Evolutionary conservation across 2,329 filamentous ascomycete species (phyloP).

Genomic region (Huntiella bhutanensis): DNA sequence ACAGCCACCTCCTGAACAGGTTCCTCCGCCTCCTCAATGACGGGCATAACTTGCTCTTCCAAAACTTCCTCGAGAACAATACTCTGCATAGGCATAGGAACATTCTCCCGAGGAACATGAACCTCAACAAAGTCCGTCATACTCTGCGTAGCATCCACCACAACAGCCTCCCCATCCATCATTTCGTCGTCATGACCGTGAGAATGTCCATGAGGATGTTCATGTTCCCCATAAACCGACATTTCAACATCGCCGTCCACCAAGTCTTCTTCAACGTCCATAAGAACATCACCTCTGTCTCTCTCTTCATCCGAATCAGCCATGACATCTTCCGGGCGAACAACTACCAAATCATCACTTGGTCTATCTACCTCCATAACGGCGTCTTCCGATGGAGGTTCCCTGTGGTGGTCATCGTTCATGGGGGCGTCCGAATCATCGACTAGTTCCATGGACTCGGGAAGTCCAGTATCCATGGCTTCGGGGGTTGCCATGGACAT

Average conservation of each 20-base stretch:
- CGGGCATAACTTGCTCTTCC: neutral
- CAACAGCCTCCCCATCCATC: neutral
- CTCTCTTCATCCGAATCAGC: constrained; percentile 7
- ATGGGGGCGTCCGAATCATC: constrained; percentile 1
- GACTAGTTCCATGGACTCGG: neutral
- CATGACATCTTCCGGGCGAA: constrained; percentile 8
- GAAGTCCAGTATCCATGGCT: neutral
- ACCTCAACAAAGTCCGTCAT: constrained; percentile 3
- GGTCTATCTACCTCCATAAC: neutral
- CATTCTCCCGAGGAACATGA: neutral
- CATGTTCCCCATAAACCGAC: constrained; percentile 1
- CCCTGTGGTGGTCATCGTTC: constrained; percentile 1
- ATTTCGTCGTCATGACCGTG: too few relatives aligned
- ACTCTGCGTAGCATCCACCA: neutral
- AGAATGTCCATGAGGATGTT: too few relatives aligned
- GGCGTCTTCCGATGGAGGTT: constrained; percentile 2
- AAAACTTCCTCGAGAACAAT: neutral
- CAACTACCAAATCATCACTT: neutral
- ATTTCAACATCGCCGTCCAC: constrained; percentile 7
- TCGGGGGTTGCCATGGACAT: neutral
- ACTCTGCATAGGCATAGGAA: neutral
- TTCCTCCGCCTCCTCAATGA: too few relatives aligned
- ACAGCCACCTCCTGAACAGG: neutral
- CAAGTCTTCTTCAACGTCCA: constrained; percentile 1
- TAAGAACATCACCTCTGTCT: constrained; percentile 1